Base-by-base conservation (phyloP, 805 yeast species). In the Barnettozyma sucrosica region DNA sequence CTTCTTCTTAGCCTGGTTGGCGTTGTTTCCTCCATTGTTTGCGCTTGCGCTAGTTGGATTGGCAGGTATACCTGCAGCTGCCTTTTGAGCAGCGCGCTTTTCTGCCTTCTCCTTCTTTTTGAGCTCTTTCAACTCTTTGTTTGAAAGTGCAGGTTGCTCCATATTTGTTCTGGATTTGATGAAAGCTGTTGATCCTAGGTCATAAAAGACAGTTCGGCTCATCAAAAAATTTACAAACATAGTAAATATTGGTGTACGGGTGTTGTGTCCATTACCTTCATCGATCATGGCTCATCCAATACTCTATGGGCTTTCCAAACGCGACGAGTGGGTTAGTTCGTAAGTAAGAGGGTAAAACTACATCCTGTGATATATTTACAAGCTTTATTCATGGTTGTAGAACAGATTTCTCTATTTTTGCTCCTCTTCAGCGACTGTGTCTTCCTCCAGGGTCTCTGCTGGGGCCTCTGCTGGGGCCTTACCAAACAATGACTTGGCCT, bases 91-190 rank as follows among this genome's bases (percentile, higher is more conserved):
- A 2, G 96, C 93, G 63, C 98, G 76, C 64, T 88, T 87, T 36
- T 93, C 95, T 13, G 93, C 93, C 68, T 92, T 90, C 60, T 89
- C 96, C 57, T 80, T 80, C 71, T 89, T 90, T 64, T 89, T 87
- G 64, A 82, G 70, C 57, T 88, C 97, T 64, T 90, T 90, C 52
- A 88, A 72, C 65, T 90, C 95, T 58, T 89, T 89, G 55, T 87
- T 87, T 9, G 86, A 67, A 39, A 83, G 64, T 47, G 68, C 66
- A 50, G 63, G 63, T 28, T 59, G 62, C 20, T 49, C 63, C 48
- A 42, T 41, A 13, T 26, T 32, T n/a, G 20, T 41, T 7, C 28
- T 37, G 24, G 18, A 21, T 37, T n/a, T 23, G 5, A n/a, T 36
- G 25, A 41, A 41, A 9, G 13, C 11, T 25, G 28, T 25, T 25